Evolutionary conservation across 176 grass and related monocot species (phyloP).

Genomic region (Dendrocalamus sinicus): DNA sequence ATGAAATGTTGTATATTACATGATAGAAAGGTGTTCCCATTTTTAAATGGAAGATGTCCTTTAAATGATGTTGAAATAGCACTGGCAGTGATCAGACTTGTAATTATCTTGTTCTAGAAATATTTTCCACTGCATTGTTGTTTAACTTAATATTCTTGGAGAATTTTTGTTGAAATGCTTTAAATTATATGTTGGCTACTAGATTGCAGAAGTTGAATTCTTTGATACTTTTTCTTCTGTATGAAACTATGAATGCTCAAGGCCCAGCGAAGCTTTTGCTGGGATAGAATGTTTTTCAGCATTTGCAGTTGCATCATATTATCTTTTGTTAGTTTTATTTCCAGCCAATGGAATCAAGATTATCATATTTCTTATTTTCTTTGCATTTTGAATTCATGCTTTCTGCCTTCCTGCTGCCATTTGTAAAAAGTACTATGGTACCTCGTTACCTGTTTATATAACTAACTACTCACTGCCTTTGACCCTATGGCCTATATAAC

Average conservation of each 20-base stretch:
- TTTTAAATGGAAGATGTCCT: not conserved
- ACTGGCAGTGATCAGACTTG: not conserved
- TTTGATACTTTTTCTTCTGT: constrained; percentile 3
- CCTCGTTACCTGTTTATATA: constrained; percentile 26
- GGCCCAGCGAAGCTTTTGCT: not conserved
- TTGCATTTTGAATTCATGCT: constrained; percentile 18
- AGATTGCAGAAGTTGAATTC: constrained; percentile 16
- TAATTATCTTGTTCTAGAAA: constrained; percentile 31
- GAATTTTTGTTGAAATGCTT: not conserved
- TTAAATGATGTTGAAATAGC: constrained; percentile 7
- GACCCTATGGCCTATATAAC: not conserved
- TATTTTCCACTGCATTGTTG: constrained; percentile 14
- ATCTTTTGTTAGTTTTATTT: constrained; percentile 14
- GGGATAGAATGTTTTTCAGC: not conserved
- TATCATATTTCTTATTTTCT: constrained; percentile 6
- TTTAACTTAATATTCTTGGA: constrained; percentile 19
- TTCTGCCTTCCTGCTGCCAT: constrained; percentile 5
- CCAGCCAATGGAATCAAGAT: not conserved
- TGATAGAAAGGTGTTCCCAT: not conserved
- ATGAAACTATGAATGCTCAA: not conserved
- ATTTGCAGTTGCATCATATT: not conserved
- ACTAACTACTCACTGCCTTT: not conserved
- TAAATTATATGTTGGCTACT: constrained; percentile 4
- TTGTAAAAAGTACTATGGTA: not conserved
- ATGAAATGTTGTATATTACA: constrained; percentile 29